A percentile compares a stretch with the other conserved stretches of the same genome.
Evolutionary conservation across 306 rosid genomes (phyloP).

Genomic region (Corylus americana): DNA sequence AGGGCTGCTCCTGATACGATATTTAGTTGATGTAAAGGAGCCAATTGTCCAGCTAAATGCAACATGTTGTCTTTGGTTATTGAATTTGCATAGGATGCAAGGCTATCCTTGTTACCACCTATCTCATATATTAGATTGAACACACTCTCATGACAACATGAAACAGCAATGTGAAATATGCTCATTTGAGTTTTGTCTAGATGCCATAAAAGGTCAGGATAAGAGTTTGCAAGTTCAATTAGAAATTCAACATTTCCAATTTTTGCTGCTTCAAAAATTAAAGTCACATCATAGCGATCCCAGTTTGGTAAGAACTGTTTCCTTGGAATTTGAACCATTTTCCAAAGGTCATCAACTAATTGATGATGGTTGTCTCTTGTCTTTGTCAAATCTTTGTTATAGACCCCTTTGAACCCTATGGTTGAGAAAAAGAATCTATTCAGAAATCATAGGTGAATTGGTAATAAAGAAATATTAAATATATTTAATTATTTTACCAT

Average conservation of each 20-base stretch:
- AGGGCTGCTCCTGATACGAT: constrained; percentile 17
- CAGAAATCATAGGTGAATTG: too few relatives aligned
- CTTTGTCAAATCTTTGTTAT: too few relatives aligned
- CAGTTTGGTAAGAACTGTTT: too few relatives aligned
- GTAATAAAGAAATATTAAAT: too few relatives aligned
- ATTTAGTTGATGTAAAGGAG: constrained; percentile 16
- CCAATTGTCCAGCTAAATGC: constrained; percentile 23
- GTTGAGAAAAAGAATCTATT: too few relatives aligned
- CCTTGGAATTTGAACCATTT: too few relatives aligned
- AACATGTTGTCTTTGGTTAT: not conserved
- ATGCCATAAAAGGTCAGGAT: constrained; percentile 29
- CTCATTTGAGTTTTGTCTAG: not conserved
- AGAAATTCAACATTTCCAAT: constrained; percentile 35
- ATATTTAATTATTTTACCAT: too few relatives aligned
- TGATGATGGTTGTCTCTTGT: too few relatives aligned
- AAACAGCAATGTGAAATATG: constrained; percentile 21
- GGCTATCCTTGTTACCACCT: constrained; percentile 14
- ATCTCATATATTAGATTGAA: constrained; percentile 23
- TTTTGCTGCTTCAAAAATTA: constrained; percentile 22
- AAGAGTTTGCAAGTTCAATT: not conserved
- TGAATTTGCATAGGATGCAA: not conserved
- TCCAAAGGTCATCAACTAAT: too few relatives aligned
- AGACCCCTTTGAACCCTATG: too few relatives aligned
- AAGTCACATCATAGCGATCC: not conserved
- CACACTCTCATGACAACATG: constrained; percentile 17